A percentile compares a stretch with the other conserved stretches of the same genome.
Evolutionary conservation across 805 yeast genomes (phyloP).

Genomic region (Candida chilensis): DNA sequence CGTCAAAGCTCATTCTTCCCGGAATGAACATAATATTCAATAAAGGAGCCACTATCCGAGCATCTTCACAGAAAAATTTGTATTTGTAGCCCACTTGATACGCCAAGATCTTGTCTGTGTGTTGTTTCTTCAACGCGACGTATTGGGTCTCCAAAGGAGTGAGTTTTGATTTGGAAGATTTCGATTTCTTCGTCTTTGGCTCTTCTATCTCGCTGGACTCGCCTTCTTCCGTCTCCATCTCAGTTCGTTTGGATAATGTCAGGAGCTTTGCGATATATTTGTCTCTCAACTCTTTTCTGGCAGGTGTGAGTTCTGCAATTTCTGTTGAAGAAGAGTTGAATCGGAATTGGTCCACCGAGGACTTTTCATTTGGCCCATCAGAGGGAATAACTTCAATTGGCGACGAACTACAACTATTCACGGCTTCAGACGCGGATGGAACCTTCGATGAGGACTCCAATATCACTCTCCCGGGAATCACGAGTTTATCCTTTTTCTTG

Average conservation of each 20-base stretch:
- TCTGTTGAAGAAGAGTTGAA: background rate
- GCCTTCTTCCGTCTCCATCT: background rate
- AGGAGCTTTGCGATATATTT: background rate
- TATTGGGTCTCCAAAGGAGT: constrained; percentile 83
- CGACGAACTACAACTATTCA: no score
- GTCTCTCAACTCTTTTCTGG: background rate
- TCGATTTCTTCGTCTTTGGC: constrained; percentile 2
- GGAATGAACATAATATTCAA: constrained; percentile 66
- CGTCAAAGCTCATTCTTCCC: constrained; percentile 51
- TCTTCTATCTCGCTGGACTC: constrained; percentile 1
- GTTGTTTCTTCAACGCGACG: constrained; percentile 46
- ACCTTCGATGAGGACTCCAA: no score
- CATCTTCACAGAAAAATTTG: constrained; percentile 82
- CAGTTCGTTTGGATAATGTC: background rate
- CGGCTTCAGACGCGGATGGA: no score
- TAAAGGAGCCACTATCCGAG: constrained; percentile 54
- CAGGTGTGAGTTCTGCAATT: background rate
- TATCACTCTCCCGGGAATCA: no score
- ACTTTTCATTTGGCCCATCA: background rate
- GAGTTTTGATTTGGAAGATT: constrained; percentile 15
- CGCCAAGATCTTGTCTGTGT: constrained; percentile 65
- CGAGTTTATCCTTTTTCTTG: no score
- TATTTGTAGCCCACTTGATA: constrained; percentile 91
- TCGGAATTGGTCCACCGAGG: background rate
- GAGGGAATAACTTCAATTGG: no score